Conservation (phyloP, 441 rosid genomes). For the Populus hybrid region DNA sequence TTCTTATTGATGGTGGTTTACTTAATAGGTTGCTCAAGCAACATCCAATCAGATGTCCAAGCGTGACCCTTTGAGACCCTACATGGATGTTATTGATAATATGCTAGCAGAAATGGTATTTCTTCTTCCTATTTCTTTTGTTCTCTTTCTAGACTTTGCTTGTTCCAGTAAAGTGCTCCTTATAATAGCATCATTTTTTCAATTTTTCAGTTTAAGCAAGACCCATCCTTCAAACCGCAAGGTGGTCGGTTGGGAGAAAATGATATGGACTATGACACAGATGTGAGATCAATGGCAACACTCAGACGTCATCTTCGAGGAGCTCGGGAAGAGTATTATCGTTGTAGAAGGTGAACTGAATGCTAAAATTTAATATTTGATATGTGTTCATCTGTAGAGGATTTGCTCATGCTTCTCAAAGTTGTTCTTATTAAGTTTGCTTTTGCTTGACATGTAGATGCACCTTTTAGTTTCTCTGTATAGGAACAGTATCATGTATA, state of each 20-base stretch:
- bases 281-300: conserved; percentile 99
- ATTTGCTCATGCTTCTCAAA: conserved; percentile 5
- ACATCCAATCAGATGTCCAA: conserved; percentile 99
- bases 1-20: not conserved
- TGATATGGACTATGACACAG: conserved; percentile 99
- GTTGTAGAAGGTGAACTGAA: conserved; percentile 75
- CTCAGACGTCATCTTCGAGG: conserved; percentile 88
- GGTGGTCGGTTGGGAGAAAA: conserved; percentile 97
- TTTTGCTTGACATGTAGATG: not conserved
- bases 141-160: conserved; percentile 2
- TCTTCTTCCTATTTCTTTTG: conserved; percentile 10
- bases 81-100: conserved; percentile 92
- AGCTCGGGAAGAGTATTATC: conserved; percentile 91
- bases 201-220: conserved; percentile 68
- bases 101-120: conserved; percentile 89
- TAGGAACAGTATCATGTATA: not conserved
- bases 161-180: conserved; percentile 8
- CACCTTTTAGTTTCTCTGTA: not conserved
- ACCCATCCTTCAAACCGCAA: conserved; percentile 94
- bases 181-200: conserved; percentile 19
- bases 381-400: not conserved
- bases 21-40: conserved; percentile 92
- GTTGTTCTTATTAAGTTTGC: not conserved
- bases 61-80: conserved; percentile 96
- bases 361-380: conserved; percentile 4